Conservation (phyloP, 2,329 filamentous ascomycete species). For the Diaporthe citri region DNA sequence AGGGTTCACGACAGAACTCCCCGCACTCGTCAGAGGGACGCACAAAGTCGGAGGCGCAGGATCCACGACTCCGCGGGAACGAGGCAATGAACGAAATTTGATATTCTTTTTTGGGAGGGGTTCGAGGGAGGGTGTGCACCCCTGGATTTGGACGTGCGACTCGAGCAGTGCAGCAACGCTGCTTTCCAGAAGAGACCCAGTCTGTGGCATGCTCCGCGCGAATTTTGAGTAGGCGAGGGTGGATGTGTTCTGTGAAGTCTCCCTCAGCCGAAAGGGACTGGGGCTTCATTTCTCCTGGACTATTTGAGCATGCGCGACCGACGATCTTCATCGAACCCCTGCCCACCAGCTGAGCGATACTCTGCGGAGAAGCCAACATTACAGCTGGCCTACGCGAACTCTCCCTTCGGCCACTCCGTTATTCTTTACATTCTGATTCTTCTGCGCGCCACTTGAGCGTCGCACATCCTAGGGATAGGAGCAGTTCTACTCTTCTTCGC, state of each 20-base stretch:
- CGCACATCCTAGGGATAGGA: slow-evolving; percentile 21
- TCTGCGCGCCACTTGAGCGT: slow-evolving; percentile 30
- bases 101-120: slow-evolving; percentile 41
- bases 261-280: background rate
- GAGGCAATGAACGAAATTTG: slow-evolving; percentile 48
- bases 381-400: slow-evolving; percentile 19
- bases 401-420: background rate
- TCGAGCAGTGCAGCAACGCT: slow-evolving; percentile 3
- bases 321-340: slow-evolving; percentile 31
- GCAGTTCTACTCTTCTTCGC: slow-evolving; percentile 3
- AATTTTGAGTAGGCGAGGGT: slow-evolving; percentile 4
- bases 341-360: slow-evolving; percentile 29
- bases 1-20: slow-evolving; percentile 49
- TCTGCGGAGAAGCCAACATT: slow-evolving; percentile 28
- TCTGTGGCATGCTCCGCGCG: slow-evolving; percentile 8
- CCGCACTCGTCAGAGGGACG: slow-evolving; percentile 52
- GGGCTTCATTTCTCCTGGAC: slow-evolving; percentile 33
- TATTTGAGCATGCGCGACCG: slow-evolving; percentile 27
- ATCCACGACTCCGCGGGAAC: slow-evolving; percentile 49
- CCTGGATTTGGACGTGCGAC: slow-evolving; percentile 13
- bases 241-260: background rate
- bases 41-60: slow-evolving; percentile 49
- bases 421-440: slow-evolving; percentile 10
- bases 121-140: background rate
- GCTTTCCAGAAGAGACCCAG: background rate